Percentiles rank a stretch among this genome's conserved stretches.
Evolutionary conservation across 495 filamentous ascomycete species (phyloP).

Genomic region (Cudoniella acicularis): DNA sequence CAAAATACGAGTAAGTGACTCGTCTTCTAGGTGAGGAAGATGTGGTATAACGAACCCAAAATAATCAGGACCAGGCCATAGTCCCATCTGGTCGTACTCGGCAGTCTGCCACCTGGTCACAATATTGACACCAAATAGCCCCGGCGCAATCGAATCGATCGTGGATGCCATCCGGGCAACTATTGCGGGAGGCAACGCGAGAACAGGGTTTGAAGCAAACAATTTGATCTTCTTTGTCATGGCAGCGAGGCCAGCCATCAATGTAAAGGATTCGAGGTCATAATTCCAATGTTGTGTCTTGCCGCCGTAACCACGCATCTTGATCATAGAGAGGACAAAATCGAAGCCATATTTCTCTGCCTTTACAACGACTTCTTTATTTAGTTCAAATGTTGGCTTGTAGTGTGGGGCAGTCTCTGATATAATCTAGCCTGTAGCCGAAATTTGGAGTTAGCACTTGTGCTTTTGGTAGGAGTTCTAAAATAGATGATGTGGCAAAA

Average conservation of each 20-base stretch:
- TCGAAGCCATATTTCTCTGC: constrained; percentile 32
- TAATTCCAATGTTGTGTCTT: constrained; percentile 33
- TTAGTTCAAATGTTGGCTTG: constrained; percentile 31
- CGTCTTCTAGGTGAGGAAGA: no score
- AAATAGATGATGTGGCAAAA: no score
- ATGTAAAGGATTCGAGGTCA: constrained; percentile 38
- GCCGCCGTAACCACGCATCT: constrained; percentile 31
- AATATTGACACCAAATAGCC: constrained; percentile 31
- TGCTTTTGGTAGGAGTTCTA: constrained; percentile 21
- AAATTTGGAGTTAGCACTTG: constrained; percentile 30
- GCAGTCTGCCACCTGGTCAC: constrained; percentile 32
- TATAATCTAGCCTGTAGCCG: constrained; percentile 33
- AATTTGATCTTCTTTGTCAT: constrained; percentile 47
- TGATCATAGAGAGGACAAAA: constrained; percentile 33
- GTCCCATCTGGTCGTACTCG: constrained; percentile 32
- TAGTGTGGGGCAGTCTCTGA: constrained; percentile 30
- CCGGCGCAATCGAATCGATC: constrained; percentile 31
- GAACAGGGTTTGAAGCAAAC: constrained; percentile 28
- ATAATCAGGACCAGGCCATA: constrained; percentile 32
- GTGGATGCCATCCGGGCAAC: constrained; percentile 30
- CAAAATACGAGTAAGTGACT: no score
- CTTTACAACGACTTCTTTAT: constrained; percentile 30
- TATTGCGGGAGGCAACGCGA: constrained; percentile 27
- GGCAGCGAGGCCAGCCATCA: constrained; percentile 43
- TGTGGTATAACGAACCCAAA: no score